Base-by-base conservation (phyloP, 2,329 filamentous ascomycete genomes). In the Penicillium concentricum region DNA sequence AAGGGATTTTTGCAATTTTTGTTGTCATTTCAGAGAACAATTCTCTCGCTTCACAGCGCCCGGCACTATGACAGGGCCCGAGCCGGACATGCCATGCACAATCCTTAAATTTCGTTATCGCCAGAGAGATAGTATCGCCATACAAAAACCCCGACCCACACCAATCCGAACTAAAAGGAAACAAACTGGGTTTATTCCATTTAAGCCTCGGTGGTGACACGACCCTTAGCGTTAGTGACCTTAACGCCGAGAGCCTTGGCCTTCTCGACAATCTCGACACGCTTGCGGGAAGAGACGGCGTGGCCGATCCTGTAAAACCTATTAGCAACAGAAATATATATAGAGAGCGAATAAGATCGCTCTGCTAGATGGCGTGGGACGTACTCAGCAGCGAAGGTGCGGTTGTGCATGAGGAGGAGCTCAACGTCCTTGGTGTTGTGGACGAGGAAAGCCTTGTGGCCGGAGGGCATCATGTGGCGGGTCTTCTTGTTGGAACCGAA, bases 401-500 rank as follows among this genome's bases (percentile, higher is more conserved):
- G 89, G 91, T 97, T 97, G 90, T 99, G 94, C 94, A 99, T 99
- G 74, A 99, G 86, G 76, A 99, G 88, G 65, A 99, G 89, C 81
- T 99, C 93, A 76, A 99, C 88, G 73, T 99, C 94, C 79, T 88
- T 86, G 81, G 86, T 81, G 87, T 99, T 99, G 88, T 89, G 91
- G 83, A 99, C 94, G 77, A 97, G 87, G 90, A 99, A 99, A 69
- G 93, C 91, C 88, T 97, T 97, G 90, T 97, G 93, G 83, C 94
- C 94, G 74, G 92, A 96, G 78, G 94, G 94, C 86, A 92, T 96
- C 88, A 97, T 88, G 87, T 95, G 93, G 77, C 91, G 88, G 78
- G 94, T 99, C 88, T 97, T 97, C 87, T 91, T 96, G 91, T 97
- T 97, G 83, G 90, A 94, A 72, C 94, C 92, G 80, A 92, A 99